Percentiles rank a stretch among this genome's conserved stretches.
These are phyloP conservation scores for Talaromyces sp. DNA, from an alignment of 2,329 filamentous ascomycete genomes.

Conservation along the genomic window DNA sequence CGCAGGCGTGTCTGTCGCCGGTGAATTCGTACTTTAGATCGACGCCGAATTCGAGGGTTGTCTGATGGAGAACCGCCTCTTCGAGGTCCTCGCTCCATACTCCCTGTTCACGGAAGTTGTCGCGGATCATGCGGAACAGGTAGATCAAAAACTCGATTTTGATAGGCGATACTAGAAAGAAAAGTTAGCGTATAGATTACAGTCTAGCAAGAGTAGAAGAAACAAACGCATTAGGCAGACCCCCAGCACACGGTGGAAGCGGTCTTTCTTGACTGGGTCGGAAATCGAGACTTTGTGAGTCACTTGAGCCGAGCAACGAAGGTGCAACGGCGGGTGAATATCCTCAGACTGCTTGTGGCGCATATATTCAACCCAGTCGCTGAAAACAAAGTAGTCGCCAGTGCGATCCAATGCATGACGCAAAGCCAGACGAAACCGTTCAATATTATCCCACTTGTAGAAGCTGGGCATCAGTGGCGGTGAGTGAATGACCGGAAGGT, in stretches of 20 bases:
- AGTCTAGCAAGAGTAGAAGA: not conserved
- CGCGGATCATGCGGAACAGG: conserved; percentile 29
- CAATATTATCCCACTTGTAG: conserved; percentile 25
- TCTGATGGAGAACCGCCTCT: conserved; percentile 18
- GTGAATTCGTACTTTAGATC: conserved; percentile 12
- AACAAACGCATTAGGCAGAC: conserved; percentile 25
- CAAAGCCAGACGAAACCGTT: conserved; percentile 31
- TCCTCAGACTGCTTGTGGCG: conserved; percentile 10
- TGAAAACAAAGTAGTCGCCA: conserved; percentile 33
- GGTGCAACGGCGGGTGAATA: not conserved
- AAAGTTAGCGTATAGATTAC: conserved; percentile 4
- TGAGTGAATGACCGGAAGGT: conserved; percentile 16
- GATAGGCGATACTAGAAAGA: not conserved
- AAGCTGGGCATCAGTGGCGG: conserved; percentile 22
- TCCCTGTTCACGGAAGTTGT: conserved; percentile 18
- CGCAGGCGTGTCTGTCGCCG: conserved; percentile 24
- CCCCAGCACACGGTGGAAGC: conserved; percentile 28
- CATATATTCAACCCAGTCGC: conserved; percentile 18
- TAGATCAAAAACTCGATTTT: conserved; percentile 13
- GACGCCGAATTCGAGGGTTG: conserved; percentile 19
- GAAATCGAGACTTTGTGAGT: conserved; percentile 18
- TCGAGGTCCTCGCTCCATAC: conserved; percentile 15
- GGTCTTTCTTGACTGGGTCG: conserved; percentile 22
- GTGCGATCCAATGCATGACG: conserved; percentile 20
- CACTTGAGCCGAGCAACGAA: conserved; percentile 20